Evolutionary conservation across 1,284 basidiomycete species (phyloP), one percentile per base, ranked within the genome.

Genomic region (Mixia osmundae): DNA sequence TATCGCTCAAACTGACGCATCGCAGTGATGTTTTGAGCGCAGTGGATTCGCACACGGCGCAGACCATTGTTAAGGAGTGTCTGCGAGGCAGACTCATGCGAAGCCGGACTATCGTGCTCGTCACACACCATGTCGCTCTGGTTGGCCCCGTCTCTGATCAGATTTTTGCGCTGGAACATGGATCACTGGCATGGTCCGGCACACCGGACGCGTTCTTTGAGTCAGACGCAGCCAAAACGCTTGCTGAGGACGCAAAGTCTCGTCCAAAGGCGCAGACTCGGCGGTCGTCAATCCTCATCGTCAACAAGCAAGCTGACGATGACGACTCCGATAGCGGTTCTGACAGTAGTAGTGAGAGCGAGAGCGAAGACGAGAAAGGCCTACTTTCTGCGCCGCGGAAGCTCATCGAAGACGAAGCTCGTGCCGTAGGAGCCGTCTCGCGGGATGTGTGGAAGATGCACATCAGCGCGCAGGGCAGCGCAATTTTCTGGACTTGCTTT

Each of bases 371-470:
- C 28, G 66, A 68, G 42, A 54, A 54, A 41, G 79, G 77, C 53
- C 54, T 24, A 3, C 22, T 19, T 3, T 25, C 40, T 19, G 32
- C 66, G 1, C 74, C 77, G 0, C 63, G 79, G 33, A 89, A 85
- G 56, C 64, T 91, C 15, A 64, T 91, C 23, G 82, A 89, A 52
- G 85, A 91, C 49, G 85, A 91, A 56, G 71, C 71, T 44, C 67
- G 80, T 5, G 83, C 79, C 0, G 71, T 79, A 16, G 85, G 85
- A 1, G 67, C 72, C 26, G 80, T 91, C 38, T 59, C 68, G 32
- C 63, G 62, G 42, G 67, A 71, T 28, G 73, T 91, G 14, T 94
- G 85, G 85, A 54, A 60, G 43, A 67, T 69, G 0, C 91, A 89
- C 53, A 59, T 89, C 50, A 57, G 36, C 12, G 35, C 45, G 14